Conservation (phyloP, 352 stramenopile genomes). For the Globisporangium ultimum region DNA sequence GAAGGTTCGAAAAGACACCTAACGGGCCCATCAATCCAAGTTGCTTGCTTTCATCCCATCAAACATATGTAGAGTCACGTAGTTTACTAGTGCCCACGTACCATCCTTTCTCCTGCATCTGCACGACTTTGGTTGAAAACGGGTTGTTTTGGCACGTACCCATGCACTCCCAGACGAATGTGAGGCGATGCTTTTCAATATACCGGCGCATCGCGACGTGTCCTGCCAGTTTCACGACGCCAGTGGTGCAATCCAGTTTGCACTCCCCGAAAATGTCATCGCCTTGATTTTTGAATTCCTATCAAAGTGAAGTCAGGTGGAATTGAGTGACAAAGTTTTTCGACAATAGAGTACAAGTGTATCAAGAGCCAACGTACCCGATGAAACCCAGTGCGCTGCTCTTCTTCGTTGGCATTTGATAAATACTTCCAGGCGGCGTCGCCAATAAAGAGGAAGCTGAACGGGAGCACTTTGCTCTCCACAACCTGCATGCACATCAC, state of each 20-base stretch:
- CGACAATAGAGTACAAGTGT: too few species aligned
- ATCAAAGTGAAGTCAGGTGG: not conserved
- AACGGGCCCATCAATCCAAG: too few species aligned
- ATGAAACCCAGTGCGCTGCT: slow-evolving; percentile 23
- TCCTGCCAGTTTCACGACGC: slow-evolving; percentile 26
- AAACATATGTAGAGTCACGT: too few species aligned
- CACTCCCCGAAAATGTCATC: slow-evolving; percentile 48
- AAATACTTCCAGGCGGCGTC: slow-evolving; percentile 32
- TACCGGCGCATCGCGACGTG: slow-evolving; percentile 45
- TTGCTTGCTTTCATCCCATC: too few species aligned
- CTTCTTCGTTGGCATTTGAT: slow-evolving; percentile 13
- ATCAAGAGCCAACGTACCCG: slow-evolving; percentile 18
- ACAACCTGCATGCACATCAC: slow-evolving; percentile 44
- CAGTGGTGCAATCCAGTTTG: slow-evolving; percentile 28
- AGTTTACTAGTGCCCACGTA: slow-evolving; percentile 15
- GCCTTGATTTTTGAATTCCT: slow-evolving; percentile 38
- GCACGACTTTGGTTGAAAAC: slow-evolving; percentile 19
- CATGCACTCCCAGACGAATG: slow-evolving; percentile 49
- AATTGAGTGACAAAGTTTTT: too few species aligned
- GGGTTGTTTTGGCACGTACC: slow-evolving; percentile 21
- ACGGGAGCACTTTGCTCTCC: slow-evolving; percentile 32
- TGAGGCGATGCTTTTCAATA: slow-evolving; percentile 37
- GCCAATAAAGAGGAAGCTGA: slow-evolving; percentile 24
- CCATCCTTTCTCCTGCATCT: slow-evolving; percentile 50
- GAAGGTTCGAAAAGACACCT: slow-evolving; percentile 27